Base-by-base conservation (phyloP, 768 basidiomycete species). In the Royoungia palumana region DNA sequence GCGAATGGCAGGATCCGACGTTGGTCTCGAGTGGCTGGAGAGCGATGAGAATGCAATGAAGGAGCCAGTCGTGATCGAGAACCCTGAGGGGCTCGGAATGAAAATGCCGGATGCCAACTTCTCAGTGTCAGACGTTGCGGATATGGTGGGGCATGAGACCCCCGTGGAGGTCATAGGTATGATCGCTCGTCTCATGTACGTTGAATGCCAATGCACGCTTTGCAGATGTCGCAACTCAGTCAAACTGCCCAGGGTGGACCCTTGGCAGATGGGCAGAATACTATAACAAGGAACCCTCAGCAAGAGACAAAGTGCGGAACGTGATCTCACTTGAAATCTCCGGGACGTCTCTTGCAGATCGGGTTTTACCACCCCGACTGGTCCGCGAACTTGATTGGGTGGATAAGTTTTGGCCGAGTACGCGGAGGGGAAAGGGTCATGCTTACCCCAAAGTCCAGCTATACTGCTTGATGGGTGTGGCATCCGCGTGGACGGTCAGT, bases 401-500 rank as follows among this genome's bases (percentile, higher is more conserved):
- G 6, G 93, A 96, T 64, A 89, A 87, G 51, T 90, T 85, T 66
- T 99, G 95, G 95, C 94, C 94, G 0, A 77, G 76, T 48, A 82
- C 81, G 40, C 79, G 82, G 58, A 87, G 83, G 65, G 82, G 83
- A 32, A 81, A 81, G 57, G 82, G 85, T 0, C 79, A 89, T 49
- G 60, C 77, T 44, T 94, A 88, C 62, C 95, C 95, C 7, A 95
- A 95, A 61, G 95, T 99, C 2, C 93, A 95, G 61, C 67, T 95
- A 43, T 99, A 99, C 65, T 97, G 95, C 61, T 72, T 99, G 49
- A 99, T 99, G 96, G 90, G 92, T 28, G 93, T 95, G 19, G 85
- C 82, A 8, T 80, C 83, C 20, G 90, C 92, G 25, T 97, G 94
- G 92, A 99, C 95, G 53, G 94, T 93, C 57, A 62, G 84, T 72